A percentile compares a stretch with the other conserved stretches of the same genome.
phyloP scores from a whole-genome alignment of 2,329 filamentous ascomycete genomes.

The Grosmannia huntii region DNA sequence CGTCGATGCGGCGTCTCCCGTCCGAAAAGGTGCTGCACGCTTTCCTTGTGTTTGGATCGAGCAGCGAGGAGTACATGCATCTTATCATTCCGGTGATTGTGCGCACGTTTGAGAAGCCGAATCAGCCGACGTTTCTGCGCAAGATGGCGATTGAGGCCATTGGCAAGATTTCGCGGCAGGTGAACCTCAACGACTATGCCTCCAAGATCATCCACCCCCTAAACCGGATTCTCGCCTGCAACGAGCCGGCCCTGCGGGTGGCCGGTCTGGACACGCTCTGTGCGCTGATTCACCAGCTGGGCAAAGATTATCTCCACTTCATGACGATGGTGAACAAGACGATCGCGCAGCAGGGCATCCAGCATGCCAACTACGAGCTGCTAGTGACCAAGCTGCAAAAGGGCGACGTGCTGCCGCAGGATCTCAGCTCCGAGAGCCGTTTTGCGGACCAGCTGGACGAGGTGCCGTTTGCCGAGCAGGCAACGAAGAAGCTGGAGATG shows the following conservation, averaged over 20 bases:
- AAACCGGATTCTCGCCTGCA: constrained; percentile 63
- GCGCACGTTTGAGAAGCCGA: constrained; percentile 79
- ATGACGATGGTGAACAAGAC: constrained; percentile 87
- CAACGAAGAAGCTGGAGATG: constrained; percentile 87
- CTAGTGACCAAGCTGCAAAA: constrained; percentile 88
- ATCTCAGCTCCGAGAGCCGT: constrained; percentile 74
- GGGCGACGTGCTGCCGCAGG: constrained; percentile 87
- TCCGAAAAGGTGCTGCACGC: constrained; percentile 89
- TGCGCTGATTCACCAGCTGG: constrained; percentile 88
- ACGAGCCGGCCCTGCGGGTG: constrained; percentile 60
- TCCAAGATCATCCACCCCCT: constrained; percentile 93
- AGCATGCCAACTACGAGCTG: constrained; percentile 83
- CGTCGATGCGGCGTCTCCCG: constrained; percentile 58
- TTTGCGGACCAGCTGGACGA: constrained; percentile 73
- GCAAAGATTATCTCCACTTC: constrained; percentile 90
- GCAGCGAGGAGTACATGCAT: constrained; percentile 98
- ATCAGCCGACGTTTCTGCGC: constrained; percentile 65
- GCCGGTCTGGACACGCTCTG: constrained; percentile 89
- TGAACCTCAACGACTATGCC: constrained; percentile 94
- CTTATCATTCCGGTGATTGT: constrained; percentile 94
- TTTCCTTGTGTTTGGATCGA: constrained; percentile 90
- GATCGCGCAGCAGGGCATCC: constrained; percentile 65
- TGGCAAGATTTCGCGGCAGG: constrained; percentile 84
- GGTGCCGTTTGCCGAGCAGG: constrained; percentile 66
- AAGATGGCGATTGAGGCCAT: constrained; percentile 90